Evolutionary conservation across 768 basidiomycete species (phyloP), one percentile per base, ranked within the genome.

Genomic region (Russula vinacea): DNA sequence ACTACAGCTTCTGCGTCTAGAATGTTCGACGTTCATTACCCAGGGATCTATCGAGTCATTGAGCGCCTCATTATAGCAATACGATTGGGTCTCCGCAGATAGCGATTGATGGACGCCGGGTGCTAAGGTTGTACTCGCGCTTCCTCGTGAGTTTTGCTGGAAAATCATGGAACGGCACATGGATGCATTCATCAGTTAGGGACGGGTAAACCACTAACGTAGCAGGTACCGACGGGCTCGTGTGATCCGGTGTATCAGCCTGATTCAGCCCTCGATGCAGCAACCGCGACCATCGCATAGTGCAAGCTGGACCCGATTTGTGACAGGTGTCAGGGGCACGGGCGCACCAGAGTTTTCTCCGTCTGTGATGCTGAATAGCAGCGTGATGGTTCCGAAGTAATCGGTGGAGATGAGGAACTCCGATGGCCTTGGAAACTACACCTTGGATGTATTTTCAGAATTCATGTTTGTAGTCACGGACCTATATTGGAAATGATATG

Each of bases 61-160:
- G 83, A 87, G 70, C 78, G 80, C 60, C 84, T 88, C 62, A 81
- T 88, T 53, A 80, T n/a, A n/a, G n/a, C n/a, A n/a, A 88, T 64
- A 79, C 91, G 1, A 79, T 93, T 5, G 81, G 82, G 4, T 84
- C 86, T 0, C 81, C 87, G 6, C 84, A 87, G 60, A 83, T 93
- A 19, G 86, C 86, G 22, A 81, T 93, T 63, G 92, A 94, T 74
- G 87, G 89, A 32, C 84, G 85, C 19, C 90, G 93, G 70, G 88
- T 87, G 0, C 91, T 90, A 1, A 88, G 85, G 71, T 77, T 92
- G 6, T 92, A 91, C 73, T 84, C 91, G 0, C 85, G 84, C 53
- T 93, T 93, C 81, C 78, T 94, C 50, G 19, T 8, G 19, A 44
- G 44, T 19, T 14, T 44, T n/a, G 9, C 19, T n/a, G 19, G 82